Base-by-base conservation (phyloP, 495 filamentous ascomycete genomes). In the Hypoxylon fragiforme region DNA sequence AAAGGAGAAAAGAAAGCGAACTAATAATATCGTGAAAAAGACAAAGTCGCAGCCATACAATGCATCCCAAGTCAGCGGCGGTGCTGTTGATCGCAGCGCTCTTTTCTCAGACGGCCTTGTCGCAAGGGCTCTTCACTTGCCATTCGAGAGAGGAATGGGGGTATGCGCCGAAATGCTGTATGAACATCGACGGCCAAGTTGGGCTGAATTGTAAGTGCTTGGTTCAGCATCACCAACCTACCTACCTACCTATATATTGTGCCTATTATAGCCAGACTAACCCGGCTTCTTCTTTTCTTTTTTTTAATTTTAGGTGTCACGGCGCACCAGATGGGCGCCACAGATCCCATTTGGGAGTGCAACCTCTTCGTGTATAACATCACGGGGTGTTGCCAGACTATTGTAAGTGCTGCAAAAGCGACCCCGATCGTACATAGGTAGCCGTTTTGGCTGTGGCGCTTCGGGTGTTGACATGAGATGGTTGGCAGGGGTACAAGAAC, bases 281-380 rank as follows among this genome's bases (percentile, higher is more conserved):
- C 24, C 4, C 24, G 9, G 9, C 24, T 28, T 28, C 9, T 28
- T 28, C 9, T 28, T 9, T 28, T 9, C 24, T 28, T 28, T 28
- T n/a, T n/a, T 30, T 21, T 9, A 26, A 1, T 28, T 19, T 32
- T 24, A 67, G 65, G 65, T 9, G 26, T 67, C 22, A 1, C 41
- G 21, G 65, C 65, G 8, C 62, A 65, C 32, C 49, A 65, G 44
- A 47, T 63, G 48, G 65, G 65, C 9, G 50, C 39, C 3, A 55
- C 49, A 1, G 36, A 67, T 22, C 62, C 65, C 2, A 57, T 54
- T 11, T 67, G 59, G 41, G 58, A 65, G 22, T 67, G 65, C 49
- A 67, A 67, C 37, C 44, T 65, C 3, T 65, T 44, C 32, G 65
- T 67, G 14, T 65, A 67, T 42, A 67, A 67, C 32, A 65, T 62